These are phyloP conservation scores for Tricholoma matsutake DNA, from an alignment of 768 basidiomycete species.

Conservation along the genomic window DNA sequence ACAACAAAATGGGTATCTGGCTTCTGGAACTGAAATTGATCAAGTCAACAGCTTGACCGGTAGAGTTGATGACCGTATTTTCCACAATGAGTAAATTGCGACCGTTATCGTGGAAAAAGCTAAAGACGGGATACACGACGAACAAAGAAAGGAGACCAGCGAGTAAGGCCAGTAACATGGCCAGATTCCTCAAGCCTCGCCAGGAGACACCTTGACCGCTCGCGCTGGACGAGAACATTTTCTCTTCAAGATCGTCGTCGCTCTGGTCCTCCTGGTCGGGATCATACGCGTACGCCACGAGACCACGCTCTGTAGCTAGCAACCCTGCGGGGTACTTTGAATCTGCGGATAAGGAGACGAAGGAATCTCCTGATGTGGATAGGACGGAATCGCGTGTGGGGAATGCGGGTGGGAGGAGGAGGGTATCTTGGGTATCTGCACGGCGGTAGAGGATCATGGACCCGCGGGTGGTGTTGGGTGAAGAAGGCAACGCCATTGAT, in stretches of 20 bases:
- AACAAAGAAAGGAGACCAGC: slow-evolving; percentile 62
- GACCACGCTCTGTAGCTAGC: slow-evolving; percentile 22
- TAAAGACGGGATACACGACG: slow-evolving; percentile 69
- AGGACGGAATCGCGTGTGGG: slow-evolving; percentile 29
- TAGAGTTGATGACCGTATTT: slow-evolving; percentile 60
- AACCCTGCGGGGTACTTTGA: slow-evolving; percentile 61
- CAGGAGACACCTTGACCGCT: slow-evolving; percentile 19
- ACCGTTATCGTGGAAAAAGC: slow-evolving; percentile 36
- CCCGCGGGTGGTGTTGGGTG: slow-evolving; percentile 15
- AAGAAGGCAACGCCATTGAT: slow-evolving; percentile 2
- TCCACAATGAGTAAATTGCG: slow-evolving; percentile 44
- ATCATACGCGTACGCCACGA: slow-evolving; percentile 59
- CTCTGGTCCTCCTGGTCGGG: slow-evolving; percentile 59
- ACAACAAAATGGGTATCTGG: slow-evolving; percentile 3
- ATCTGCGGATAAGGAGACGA: slow-evolving; percentile 52
- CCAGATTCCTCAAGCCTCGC: slow-evolving; percentile 53
- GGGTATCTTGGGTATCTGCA: slow-evolving; percentile 25
- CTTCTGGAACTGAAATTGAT: neutral
- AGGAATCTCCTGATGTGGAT: slow-evolving; percentile 36
- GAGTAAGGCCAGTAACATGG: slow-evolving; percentile 59
- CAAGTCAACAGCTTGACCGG: slow-evolving; percentile 32
- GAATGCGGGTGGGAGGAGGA: slow-evolving; percentile 32
- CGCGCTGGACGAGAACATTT: slow-evolving; percentile 17
- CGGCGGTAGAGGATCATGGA: slow-evolving; percentile 37
- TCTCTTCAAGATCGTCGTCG: slow-evolving; percentile 42